Percentiles rank a stretch among this genome's conserved stretches.
These are phyloP conservation scores for Schizosaccharomyces osmophilus DNA, from an alignment of 805 yeast genomes.

Conservation along the genomic window DNA sequence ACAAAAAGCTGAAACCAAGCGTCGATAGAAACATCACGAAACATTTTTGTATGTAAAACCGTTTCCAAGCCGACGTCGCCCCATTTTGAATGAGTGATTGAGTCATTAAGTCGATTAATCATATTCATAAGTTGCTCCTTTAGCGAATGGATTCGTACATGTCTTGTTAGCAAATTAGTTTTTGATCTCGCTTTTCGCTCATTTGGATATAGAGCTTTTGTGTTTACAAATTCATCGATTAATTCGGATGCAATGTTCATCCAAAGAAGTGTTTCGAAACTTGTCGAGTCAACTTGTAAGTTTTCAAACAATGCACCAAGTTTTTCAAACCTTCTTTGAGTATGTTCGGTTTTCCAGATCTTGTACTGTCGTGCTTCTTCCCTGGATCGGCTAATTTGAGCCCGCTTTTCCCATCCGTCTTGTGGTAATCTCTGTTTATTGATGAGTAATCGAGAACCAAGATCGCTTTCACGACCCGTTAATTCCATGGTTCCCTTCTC, in stretches of 20 bases:
- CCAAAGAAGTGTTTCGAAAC: constrained; percentile 50
- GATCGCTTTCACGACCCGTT: not conserved
- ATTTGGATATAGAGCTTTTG: constrained; percentile 52
- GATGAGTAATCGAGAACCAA: not conserved
- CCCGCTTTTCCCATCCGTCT: not conserved
- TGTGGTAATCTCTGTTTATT: not conserved
- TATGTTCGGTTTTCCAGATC: not conserved
- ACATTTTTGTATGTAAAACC: constrained; percentile 12
- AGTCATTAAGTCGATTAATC: constrained; percentile 14
- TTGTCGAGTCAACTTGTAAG: constrained; percentile 5
- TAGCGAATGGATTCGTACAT: constrained; percentile 26
- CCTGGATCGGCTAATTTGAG: not conserved
- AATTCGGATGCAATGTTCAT: constrained; percentile 58
- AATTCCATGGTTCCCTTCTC: not conserved
- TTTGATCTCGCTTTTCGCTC: constrained; percentile 48
- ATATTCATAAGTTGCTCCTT: constrained; percentile 53
- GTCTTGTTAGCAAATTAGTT: constrained; percentile 34
- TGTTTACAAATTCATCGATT: constrained; percentile 58
- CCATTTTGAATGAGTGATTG: constrained; percentile 23
- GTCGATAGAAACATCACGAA: constrained; percentile 52
- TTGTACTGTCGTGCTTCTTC: not conserved
- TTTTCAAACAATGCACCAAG: constrained; percentile 5
- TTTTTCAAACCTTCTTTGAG: constrained; percentile 2
- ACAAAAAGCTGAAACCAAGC: constrained; percentile 71
- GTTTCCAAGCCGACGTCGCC: constrained; percentile 20